Evolutionary conservation across 2,329 filamentous ascomycete species (phyloP).

Genomic region (Alternaria infectoria): DNA sequence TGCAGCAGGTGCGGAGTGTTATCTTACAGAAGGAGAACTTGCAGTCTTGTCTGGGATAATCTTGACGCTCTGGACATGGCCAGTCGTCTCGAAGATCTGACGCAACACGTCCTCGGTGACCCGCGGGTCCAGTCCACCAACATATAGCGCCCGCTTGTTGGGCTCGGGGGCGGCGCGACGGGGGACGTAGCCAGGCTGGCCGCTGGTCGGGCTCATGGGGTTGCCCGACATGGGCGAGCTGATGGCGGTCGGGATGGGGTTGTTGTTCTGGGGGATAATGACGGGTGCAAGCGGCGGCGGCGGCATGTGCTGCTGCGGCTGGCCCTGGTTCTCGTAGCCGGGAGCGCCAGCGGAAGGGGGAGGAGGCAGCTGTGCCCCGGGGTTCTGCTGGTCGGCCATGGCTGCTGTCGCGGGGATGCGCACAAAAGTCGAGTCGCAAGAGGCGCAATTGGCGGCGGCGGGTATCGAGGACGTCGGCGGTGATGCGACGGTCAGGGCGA

Average conservation of each 20-base stretch:
- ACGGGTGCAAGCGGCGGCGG: conserved; percentile 84
- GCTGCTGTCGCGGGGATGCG: conserved; percentile 32
- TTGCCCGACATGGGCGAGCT: conserved; percentile 81
- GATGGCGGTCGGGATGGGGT: conserved; percentile 91
- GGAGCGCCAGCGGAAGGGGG: conserved; percentile 74
- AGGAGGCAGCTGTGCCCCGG: conserved; percentile 70
- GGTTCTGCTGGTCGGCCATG: conserved; percentile 79
- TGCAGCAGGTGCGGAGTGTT: conserved; percentile 16
- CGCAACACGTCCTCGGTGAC: conserved; percentile 96
- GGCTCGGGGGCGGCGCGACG: conserved; percentile 94
- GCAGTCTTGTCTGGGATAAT: conserved; percentile 99
- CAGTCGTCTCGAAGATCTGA: conserved; percentile 98
- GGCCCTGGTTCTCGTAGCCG: conserved; percentile 75
- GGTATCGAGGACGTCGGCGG: conserved; percentile 1
- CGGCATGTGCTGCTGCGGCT: conserved; percentile 78
- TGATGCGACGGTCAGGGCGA: conserved; percentile 19
- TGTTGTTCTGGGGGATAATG: conserved; percentile 93
- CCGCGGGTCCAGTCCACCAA: conserved; percentile 91
- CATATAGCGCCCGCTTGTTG: conserved; percentile 96
- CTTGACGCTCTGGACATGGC: conserved; percentile 98
- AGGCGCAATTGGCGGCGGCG: conserved; percentile 12
- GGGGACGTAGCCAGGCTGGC: conserved; percentile 70
- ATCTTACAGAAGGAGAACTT: conserved; percentile 56
- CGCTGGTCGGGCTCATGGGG: conserved; percentile 85
- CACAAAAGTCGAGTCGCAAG: conserved; percentile 17